phyloP scores from a whole-genome alignment of 768 basidiomycete genomes.

The Austroboletus eburneus region DNA sequence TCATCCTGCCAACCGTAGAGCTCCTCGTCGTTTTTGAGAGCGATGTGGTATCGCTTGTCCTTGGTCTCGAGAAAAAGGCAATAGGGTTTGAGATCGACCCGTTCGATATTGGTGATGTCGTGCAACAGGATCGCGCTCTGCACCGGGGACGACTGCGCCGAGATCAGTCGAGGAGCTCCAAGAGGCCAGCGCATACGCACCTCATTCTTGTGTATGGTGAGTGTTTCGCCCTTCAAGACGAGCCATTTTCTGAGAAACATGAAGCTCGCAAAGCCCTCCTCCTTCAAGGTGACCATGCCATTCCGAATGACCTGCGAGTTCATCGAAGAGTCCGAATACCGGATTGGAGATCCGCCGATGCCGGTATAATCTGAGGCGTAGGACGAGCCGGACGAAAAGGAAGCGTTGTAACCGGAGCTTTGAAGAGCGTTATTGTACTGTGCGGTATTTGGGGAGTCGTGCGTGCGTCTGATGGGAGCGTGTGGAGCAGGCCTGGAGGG shows the following conservation, averaged over 20 bases:
- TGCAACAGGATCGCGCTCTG: slow-evolving; percentile 63
- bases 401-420: slow-evolving; percentile 55
- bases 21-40: slow-evolving; percentile 91
- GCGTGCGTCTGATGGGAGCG: slow-evolving; percentile 51
- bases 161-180: slow-evolving; percentile 3
- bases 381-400: slow-evolving; percentile 56
- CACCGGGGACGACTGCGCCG: slow-evolving; percentile 44
- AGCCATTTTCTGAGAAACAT: slow-evolving; percentile 92
- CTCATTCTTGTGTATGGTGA: slow-evolving; percentile 90
- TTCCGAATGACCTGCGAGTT: slow-evolving; percentile 52
- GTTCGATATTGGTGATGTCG: slow-evolving; percentile 84
- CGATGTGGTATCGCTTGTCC: slow-evolving; percentile 75
- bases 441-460: slow-evolving; percentile 31
- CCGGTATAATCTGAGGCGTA: slow-evolving; percentile 70
- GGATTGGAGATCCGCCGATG: slow-evolving; percentile 76
- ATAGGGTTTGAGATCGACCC: slow-evolving; percentile 92
- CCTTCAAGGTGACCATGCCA: slow-evolving; percentile 85
- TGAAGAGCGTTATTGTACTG: slow-evolving; percentile 41
- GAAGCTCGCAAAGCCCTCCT: slow-evolving; percentile 90
- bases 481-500: slow-evolving; percentile 77
- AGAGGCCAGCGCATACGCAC: slow-evolving; percentile 42
- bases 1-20: slow-evolving; percentile 99
- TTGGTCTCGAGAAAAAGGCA: slow-evolving; percentile 85
- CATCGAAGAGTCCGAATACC: slow-evolving; percentile 35
- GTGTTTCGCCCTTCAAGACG: slow-evolving; percentile 71